Percentiles rank a stretch among this genome's conserved stretches.
These are phyloP conservation scores for Trichophyton simii DNA, from an alignment of 2,329 filamentous ascomycete species.

Conservation along the genomic window DNA sequence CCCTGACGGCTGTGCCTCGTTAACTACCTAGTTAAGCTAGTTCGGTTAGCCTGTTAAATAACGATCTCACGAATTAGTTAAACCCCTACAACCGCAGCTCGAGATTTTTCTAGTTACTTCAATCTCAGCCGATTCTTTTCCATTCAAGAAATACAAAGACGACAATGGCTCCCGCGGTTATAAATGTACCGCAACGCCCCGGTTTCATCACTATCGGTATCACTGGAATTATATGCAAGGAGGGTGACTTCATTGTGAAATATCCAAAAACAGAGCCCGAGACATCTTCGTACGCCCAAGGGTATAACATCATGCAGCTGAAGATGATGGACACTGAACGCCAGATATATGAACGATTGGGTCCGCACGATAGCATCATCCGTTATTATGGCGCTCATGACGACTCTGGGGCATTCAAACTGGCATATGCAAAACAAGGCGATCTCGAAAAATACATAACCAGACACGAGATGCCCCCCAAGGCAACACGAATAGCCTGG, in stretches of 20 bases:
- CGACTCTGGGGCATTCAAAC: constrained; percentile 11
- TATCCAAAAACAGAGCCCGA: constrained; percentile 7
- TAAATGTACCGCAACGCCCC: background rate
- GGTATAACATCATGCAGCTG: constrained; percentile 9
- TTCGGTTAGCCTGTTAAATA: too few relatives aligned
- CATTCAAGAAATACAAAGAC: too few relatives aligned
- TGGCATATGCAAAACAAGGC: constrained; percentile 12
- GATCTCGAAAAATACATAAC: constrained; percentile 11
- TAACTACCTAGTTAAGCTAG: too few relatives aligned
- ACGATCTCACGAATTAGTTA: too few relatives aligned
- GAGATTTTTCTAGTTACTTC: too few relatives aligned
- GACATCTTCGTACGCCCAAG: background rate
- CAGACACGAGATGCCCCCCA: constrained; percentile 9
- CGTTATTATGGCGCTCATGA: constrained; percentile 9
- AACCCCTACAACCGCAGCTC: too few relatives aligned
- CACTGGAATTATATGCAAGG: constrained; percentile 9
- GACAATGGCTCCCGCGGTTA: too few relatives aligned
- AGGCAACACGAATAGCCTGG: constrained; percentile 8
- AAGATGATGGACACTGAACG: constrained; percentile 7
- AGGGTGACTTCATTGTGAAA: constrained; percentile 10
- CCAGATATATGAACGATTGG: constrained; percentile 14
- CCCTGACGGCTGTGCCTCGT: too few relatives aligned
- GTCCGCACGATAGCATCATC: constrained; percentile 12
- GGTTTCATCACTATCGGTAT: constrained; percentile 10
- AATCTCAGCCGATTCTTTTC: too few relatives aligned